Base-by-base conservation (phyloP, 495 filamentous ascomycete genomes). In the Penicillium dipodomyicola region DNA sequence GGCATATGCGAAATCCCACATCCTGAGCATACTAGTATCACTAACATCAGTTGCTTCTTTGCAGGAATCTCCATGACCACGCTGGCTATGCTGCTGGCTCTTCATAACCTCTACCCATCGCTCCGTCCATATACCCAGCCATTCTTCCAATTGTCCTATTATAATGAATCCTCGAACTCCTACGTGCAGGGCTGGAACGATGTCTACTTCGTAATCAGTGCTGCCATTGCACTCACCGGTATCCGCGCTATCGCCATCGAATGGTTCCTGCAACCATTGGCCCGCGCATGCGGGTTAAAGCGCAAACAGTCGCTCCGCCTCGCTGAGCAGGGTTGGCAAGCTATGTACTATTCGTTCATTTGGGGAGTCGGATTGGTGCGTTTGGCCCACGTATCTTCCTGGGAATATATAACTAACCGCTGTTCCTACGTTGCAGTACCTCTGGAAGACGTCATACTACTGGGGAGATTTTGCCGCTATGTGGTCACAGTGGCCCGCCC, bases 321-420 rank as follows among this genome's bases (percentile, higher is more conserved):
- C 72, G 89, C 91, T 47, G 94, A 98, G 71, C 94, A 98, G 75
- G 91, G 86, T 49, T 98, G 92, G 90, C 77, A 96, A 65, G 68
- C 90, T 25, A 63, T 92, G 33, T 97, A 97, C 75, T 89, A 90
- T 68, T 68, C 68, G 25, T 73, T 85, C 51, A 91, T 91, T 68
- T 97, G 91, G 86, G 72, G 83, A 4, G 72, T 93, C 52, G 94
- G 94, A 59, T 80, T 93, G 83, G 90, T 97, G 82, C 51, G 90
- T 81, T 39, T 53, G 44, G 40, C 40, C 47, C 35, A 11, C 61
- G 27, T n/a, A 7, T 22, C n/a, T 43, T 15, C 12, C 35, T 30
- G 51, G 49, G 37, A 27, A 40, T 12, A 15, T 20, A 23, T 47
- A 11, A 23, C 58, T 60, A 17, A 56, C 53, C 22, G 25, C 19